phyloP scores from a whole-genome alignment of 2,329 filamentous ascomycete species.

The Colletotrichum nymphaeae region DNA sequence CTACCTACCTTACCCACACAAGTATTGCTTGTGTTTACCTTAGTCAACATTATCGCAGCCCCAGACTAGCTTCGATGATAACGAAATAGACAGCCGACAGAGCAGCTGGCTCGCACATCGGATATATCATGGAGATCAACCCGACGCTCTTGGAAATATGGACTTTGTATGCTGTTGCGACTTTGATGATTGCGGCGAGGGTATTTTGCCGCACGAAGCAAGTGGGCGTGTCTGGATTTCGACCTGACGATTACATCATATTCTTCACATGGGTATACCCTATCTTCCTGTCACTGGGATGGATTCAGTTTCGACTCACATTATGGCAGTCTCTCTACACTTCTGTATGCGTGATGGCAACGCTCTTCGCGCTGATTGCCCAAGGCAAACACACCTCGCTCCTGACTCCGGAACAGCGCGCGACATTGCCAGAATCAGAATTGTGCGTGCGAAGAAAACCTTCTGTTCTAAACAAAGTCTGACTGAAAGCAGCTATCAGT shows the following conservation, averaged over 20 bases:
- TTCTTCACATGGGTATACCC: slow-evolving; percentile 41
- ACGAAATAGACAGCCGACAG: not conserved
- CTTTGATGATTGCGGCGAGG: slow-evolving; percentile 44
- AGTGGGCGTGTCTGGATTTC: slow-evolving; percentile 45
- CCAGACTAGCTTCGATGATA: too few relatives aligned
- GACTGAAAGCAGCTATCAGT: slow-evolving; percentile 29
- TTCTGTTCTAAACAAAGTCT: not conserved
- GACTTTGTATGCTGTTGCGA: slow-evolving; percentile 48
- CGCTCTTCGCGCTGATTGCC: slow-evolving; percentile 42
- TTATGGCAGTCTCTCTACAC: not conserved
- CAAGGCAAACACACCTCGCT: slow-evolving; percentile 44
- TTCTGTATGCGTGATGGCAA: slow-evolving; percentile 13
- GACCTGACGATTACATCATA: slow-evolving; percentile 49
- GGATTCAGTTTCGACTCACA: too few relatives aligned
- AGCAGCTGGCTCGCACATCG: not conserved
- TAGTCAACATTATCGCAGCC: too few relatives aligned
- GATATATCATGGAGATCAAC: slow-evolving; percentile 16
- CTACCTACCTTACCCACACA: too few relatives aligned
- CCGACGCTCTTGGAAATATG: slow-evolving; percentile 46
- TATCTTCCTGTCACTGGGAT: too few relatives aligned
- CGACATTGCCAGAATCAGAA: slow-evolving; percentile 43
- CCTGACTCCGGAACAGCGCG: slow-evolving; percentile 44
- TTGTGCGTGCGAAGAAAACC: slow-evolving; percentile 5
- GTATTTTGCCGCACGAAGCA: slow-evolving; percentile 46
- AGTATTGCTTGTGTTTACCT: too few relatives aligned